Evolutionary conservation across 768 basidiomycete species (phyloP), one percentile per base, ranked within the genome.

Genomic region (Podaxis sp.): DNA sequence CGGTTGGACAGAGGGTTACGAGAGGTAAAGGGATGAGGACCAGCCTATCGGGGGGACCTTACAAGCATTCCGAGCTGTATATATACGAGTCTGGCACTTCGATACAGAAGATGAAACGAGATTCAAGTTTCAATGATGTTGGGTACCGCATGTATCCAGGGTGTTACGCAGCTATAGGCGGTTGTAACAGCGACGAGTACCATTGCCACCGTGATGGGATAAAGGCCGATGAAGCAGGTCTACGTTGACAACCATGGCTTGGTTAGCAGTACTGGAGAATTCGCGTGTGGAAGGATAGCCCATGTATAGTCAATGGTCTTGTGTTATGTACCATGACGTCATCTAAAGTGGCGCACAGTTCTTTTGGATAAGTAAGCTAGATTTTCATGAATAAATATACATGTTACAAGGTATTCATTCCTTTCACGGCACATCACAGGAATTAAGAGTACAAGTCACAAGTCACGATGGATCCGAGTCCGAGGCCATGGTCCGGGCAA

Each of bases 1-100:
- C 22, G 36, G 48, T 38, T 52, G 24, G 12, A 44, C 56, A 28
- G 50, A 61, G 63, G 44, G 57, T 59, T 58, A 62, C 62, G 51
- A 65, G 49, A 67, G 63, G 64, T 63, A 65, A 66, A 69, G 68
- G 71, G 74, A 74, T 72, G 68, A 81, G 81, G 80, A 73, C 80
- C 80, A 81, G 81, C 80, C 78, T 79, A 78, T 78, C 73, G 61
- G 66, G 62, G 60, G 57, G 48, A 56, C 30, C 56, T 60, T 60
- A 61, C 46, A 55, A 51, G 40, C 30, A 37, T 56, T 60, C 48
- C n/a, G 55, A 60, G 68, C 72, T 33, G 70, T 79, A 76, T 79
- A 77, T 78, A 71, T 73, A 65, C 56, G 28, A 50, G 13, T 33
- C 65, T 64, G 20, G 24, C 20, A 15, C 30, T 13, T 36, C 36